Evolutionary conservation across 1,139 yeast species (phyloP), one percentile per base, ranked within the genome.

Genomic region (Nakaseomyces delphensis): DNA sequence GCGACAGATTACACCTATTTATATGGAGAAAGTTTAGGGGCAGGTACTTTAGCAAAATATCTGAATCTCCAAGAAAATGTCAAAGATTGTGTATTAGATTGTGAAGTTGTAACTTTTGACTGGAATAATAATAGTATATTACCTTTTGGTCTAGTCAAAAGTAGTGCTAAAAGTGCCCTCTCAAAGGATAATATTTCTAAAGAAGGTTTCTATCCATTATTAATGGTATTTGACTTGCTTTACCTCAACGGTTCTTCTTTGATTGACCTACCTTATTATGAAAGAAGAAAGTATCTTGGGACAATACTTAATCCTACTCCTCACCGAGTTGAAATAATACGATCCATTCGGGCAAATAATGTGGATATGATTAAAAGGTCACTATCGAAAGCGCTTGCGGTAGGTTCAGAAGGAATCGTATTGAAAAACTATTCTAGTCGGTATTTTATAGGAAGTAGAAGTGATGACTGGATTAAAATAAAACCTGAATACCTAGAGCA

Each of bases 91-190:
- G 60, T 91, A 2, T 58, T 91, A 3, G 98, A 91, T 63, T 97
- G 98, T 1, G 98, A 91, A 63, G 83, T 91, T 87, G 79, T 89
- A 0, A 87, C 95, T 0, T 87, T 78, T 74, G 96, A 89, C 59
- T 74, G 74, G 10, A 65, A 70, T 10, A 64, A 77, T 15, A 65
- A 78, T 31, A 69, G 69, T 1, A 70, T 85, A 7, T 64, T 85
- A 16, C 95, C 96, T 0, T 85, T 85, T 64, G 94, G 95, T 0
- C 73, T 84, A 0, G 70, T 89, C 32, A 82, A 83, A 55, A 70
- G 83, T 5, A 75, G 84, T 36, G 94, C 93, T 0, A 62, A 52
- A 7, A 52, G 53, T 37, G 55, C 51, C 9, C 33, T 61, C 13
- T 48, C 49, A 20, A 37, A 74, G 49, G 74, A 71, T 47, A 54